Base-by-base conservation (phyloP, 2,329 filamentous ascomycete genomes). In the Bipolaris sorokiniana region DNA sequence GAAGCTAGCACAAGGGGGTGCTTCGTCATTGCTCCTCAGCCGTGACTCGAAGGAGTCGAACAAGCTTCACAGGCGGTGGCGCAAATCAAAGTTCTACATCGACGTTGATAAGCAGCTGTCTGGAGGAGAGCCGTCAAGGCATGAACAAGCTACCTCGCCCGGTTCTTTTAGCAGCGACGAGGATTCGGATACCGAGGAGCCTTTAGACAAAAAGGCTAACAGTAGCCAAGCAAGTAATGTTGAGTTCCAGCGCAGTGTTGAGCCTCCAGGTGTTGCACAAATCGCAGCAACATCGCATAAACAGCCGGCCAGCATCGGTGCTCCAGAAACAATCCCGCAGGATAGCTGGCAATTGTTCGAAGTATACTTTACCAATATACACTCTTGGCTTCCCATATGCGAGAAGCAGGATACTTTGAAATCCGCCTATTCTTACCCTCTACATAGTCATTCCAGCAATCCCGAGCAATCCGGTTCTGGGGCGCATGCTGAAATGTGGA, bases 301-400 rank as follows among this genome's bases (percentile, higher is more conserved):
- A 46, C 40, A 42, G 22, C 40, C 40, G 11, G 20, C 13, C 7
- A 42, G 13, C 42, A 4, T 13, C 13, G 18, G 9, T 44, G 16
- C 18, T 18, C 18, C 26, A 44, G 40, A 48, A 18, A 33, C 33
- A 38, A 76, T 89, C 0, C 86, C 82, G 15, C 68, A 73, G 15
- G 82, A 85, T 66, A 84, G 82, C 69, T 87, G 81, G 78, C 79
- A 82, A 2, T 80, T 92, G 3, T 77, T 92, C 37, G 88, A 92
- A 63, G 82, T 89, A 4, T 92, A 91, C 70, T 90, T 91, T 58
- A 85, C 88, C 1, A 91, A 90, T 65, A 90, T 88, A 0, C 88
- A 92, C 70, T 86, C 84, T 51, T 93, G 90, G 90, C 81, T 93
- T 23, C 90, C 90, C 0, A 86, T 93, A 23, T 79, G 89, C 10